Percentiles rank a stretch among this genome's conserved stretches.
Conservation (phyloP, 2,329 filamentous ascomycete genomes). For the Diaporthe batatas region DNA sequence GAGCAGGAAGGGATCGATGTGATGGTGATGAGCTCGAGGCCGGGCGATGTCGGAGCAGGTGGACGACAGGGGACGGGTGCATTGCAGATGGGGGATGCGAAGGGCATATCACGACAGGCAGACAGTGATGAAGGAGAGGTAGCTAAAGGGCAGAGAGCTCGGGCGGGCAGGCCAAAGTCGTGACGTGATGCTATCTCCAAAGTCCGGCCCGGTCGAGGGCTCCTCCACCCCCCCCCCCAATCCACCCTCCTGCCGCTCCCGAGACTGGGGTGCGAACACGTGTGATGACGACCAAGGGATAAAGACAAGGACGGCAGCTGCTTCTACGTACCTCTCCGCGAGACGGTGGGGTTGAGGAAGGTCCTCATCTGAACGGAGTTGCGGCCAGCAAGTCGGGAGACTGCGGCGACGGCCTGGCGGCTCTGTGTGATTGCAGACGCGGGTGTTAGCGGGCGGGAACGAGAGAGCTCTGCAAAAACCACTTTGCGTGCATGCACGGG, state of each 20-base stretch:
- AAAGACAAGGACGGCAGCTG: background rate
- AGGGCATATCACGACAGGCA: background rate
- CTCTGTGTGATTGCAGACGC: conserved; percentile 52
- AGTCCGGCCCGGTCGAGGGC: conserved; percentile 17
- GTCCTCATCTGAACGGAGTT: conserved; percentile 64
- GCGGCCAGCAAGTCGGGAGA: conserved; percentile 63
- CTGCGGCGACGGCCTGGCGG: conserved; percentile 64
- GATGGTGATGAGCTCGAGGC: background rate
- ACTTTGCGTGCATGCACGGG: background rate
- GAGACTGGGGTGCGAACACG: conserved; percentile 30
- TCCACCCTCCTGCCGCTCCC: conserved; percentile 10
- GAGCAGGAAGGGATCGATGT: no score
- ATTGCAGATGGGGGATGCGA: background rate
- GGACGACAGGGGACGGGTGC: background rate
- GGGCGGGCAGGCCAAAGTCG: conserved; percentile 29
- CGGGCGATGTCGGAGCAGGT: conserved; percentile 14
- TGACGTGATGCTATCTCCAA: conserved; percentile 39
- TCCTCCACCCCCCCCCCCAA: conserved; percentile 8
- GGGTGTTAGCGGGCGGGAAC: conserved; percentile 32
- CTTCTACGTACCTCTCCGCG: conserved; percentile 70
- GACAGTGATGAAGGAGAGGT: background rate
- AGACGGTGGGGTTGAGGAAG: conserved; percentile 72
- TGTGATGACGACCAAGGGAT: conserved; percentile 19
- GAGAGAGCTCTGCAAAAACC: conserved; percentile 33
- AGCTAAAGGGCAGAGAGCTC: conserved; percentile 12